Percentiles rank a stretch among this genome's conserved stretches.
Conservation (phyloP, 306 rosid genomes). For the Lupinus albus region DNA sequence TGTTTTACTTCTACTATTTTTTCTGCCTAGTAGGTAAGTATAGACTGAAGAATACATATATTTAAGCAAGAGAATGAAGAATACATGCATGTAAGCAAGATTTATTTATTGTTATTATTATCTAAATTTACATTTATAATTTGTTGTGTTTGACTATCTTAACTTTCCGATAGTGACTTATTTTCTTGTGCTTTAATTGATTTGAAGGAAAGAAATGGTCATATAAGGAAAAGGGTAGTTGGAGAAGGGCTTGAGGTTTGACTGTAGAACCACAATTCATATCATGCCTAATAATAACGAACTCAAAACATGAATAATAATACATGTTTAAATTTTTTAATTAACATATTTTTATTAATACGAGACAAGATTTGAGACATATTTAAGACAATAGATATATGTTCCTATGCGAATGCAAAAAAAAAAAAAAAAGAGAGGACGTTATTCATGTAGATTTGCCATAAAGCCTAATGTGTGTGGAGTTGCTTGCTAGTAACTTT, state of each 20-base stretch:
- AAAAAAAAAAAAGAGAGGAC: slow-evolving; percentile 47
- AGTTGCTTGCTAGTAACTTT: no score
- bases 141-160: background rate
- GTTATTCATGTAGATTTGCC: slow-evolving; percentile 1
- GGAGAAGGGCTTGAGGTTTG: slow-evolving; percentile 22
- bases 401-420: no score
- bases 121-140: background rate
- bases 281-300: no score
- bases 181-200: background rate
- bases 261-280: no score
- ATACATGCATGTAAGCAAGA: background rate
- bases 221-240: background rate
- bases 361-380: no score
- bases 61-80: background rate
- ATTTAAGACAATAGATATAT: no score
- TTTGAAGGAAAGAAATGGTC: background rate
- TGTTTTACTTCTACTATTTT: no score
- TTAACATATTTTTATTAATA: no score
- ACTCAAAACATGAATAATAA: no score
- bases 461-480: no score
- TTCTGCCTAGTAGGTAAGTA: background rate
- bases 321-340: no score
- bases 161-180: background rate
- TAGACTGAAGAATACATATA: no score
- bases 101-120: background rate